Base-by-base conservation (phyloP, 2,329 filamentous ascomycete genomes). In the Talaromyces sp. region DNA sequence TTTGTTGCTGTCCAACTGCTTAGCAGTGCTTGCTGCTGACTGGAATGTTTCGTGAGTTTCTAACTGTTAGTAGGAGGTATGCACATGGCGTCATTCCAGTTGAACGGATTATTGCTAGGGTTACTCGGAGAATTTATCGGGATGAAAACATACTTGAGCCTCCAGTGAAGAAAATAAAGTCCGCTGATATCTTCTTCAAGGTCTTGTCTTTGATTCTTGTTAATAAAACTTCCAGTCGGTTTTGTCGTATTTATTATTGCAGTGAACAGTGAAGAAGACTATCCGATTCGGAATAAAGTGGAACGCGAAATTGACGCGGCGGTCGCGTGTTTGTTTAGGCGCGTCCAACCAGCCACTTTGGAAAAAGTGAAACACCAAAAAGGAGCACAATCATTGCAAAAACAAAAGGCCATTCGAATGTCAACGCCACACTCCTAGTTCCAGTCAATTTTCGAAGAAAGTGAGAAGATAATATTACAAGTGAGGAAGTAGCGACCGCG, bases 341-440 rank as follows among this genome's bases (percentile, higher is more conserved):
- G 58, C 62, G 31, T 52, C 33, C 9, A 17, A 22, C 48, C 48
- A 39, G 48, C 48, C 48, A n/a, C 48, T 21, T 22, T 31, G 19
- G 33, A 17, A 52, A 52, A 52, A 52, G 25, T n/a, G 22, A 59
- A 61, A 60, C 45, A 55, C 52, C 37, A 55, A 45, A 54, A 31
- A 55, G 37, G 35, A 33, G 58, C 39, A 57, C 43, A 15, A 53
- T 58, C 58, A 65, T 66, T 57, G 66, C 57, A 60, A 56, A 62
- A 73, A 72, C n/a, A n/a, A 68, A 66, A 65, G 64, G 69, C 68
- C 63, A 62, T 67, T 15, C 36, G 55, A 56, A 62, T 70, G 40
- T 33, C 48, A 62, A 50, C 17, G 22, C n/a, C 50, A 39, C 33
- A 52, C 33, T 13, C 28, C 35, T 48, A 25, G 9, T 15, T 33